Base-by-base conservation (phyloP, 495 filamentous ascomycete genomes). In the Jackrogersella minutella region DNA sequence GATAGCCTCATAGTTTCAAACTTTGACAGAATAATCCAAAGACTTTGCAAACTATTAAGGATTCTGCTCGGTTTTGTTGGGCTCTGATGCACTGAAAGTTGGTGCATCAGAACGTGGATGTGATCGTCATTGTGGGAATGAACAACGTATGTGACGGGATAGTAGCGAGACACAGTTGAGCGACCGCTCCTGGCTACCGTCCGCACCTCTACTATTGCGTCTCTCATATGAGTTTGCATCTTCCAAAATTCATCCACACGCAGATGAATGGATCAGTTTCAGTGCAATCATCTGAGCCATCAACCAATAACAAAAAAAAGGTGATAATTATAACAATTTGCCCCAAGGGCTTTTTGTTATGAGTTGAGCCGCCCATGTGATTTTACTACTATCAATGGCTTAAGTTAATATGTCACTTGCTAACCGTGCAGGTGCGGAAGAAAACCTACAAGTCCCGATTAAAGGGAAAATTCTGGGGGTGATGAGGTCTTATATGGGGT, bases 141-240 rank as follows among this genome's bases (percentile, higher is more conserved):
- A 44, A 39, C 21, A 58, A 43, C 47, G 58, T 37, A 54, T 63
- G 49, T 47, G 65, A 63, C 46, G 54, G 65, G 53, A 61, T 53
- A 33, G 36, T 64, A 55, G 66, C 54, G 36, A 64, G 54, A 69
- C 55, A 61, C 60, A 63, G 66, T 69, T 60, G 66, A 69, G 66
- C 66, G 55, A 63, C 60, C 60, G 55, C 66, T 69, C 66, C 66
- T 64, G 55, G 43, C 41, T 56, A 47, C 31, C 50, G 43, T 51
- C 54, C 50, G 36, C 41, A 39, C 60, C 31, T 64, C 55, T 41
- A 50, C 39, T 11, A 68, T 59, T 40, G 43, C 54, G 7, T 30
- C 55, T 50, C 49, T 21, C 36, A 41, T 64, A 51, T 49, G 55
- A 50, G 43, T 31, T 21, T 46, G 55, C 55, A 60, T 56, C 28